These are phyloP conservation scores for Trematosphaeria pertusa DNA, from an alignment of 2,329 filamentous ascomycete genomes.

Conservation along the genomic window DNA sequence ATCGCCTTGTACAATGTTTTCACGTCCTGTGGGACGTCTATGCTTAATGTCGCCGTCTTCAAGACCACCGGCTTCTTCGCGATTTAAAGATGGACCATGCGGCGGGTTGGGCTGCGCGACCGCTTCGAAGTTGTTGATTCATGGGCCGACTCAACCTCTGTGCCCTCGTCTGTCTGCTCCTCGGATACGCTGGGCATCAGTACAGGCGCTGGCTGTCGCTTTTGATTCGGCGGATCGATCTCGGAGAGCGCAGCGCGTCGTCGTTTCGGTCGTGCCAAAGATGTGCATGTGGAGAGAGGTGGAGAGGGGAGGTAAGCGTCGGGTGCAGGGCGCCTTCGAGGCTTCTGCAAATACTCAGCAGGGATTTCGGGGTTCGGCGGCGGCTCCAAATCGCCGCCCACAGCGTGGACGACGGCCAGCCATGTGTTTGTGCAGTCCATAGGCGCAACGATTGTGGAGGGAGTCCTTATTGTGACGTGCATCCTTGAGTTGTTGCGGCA, in stretches of 20 bases:
- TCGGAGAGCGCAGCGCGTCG: conserved; percentile 20
- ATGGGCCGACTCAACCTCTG: conserved; percentile 19
- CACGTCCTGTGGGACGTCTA: conserved; percentile 23
- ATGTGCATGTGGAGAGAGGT: conserved; percentile 15
- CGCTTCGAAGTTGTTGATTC: conserved; percentile 23
- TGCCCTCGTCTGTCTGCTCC: conserved; percentile 15
- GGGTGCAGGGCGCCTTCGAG: conserved; percentile 20
- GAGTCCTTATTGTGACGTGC: conserved; percentile 6
- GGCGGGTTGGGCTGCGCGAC: conserved; percentile 21
- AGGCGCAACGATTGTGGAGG: conserved; percentile 9
- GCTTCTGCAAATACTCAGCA: conserved; percentile 22
- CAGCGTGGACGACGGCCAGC: conserved; percentile 20
- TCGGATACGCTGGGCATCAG: conserved; percentile 18
- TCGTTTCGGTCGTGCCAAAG: conserved; percentile 17
- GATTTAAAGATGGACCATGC: conserved; percentile 25
- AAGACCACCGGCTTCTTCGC: conserved; percentile 19
- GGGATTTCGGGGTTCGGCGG: conserved; percentile 22
- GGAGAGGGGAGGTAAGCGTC: conserved; percentile 12
- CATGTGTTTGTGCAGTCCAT: conserved; percentile 21
- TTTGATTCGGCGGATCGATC: conserved; percentile 21
- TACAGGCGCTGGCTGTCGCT: conserved; percentile 19
- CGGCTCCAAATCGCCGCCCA: conserved; percentile 21
- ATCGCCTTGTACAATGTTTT: conserved; percentile 21
- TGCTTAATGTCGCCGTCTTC: conserved; percentile 18
- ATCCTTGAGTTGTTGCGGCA: conserved; percentile 9